Evolutionary conservation across 2,329 filamentous ascomycete genomes (phyloP), one percentile per base, ranked within the genome.

Genomic region (Fusarium sp.): DNA sequence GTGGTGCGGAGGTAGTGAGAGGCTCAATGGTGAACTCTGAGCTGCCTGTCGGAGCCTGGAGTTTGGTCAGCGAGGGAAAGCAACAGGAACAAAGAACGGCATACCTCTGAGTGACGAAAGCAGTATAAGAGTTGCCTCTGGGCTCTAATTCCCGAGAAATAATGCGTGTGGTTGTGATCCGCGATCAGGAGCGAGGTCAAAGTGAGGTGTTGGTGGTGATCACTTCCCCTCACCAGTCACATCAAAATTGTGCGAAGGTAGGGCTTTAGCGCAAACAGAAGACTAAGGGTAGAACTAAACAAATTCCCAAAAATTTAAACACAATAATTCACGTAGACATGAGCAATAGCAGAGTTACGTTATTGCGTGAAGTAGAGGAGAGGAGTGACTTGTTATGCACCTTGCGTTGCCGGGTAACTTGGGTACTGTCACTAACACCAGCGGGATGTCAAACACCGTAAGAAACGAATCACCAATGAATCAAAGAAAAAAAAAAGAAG

Each of bases 331-430:
- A 16, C 9, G 2, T 16, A 10, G 36, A n/a, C 9, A 2, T 18
- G 20, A 18, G 13, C 6, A n/a, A 23, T 10, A 4, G 14, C 16
- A 2, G 16, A 51, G 23, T 59, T 16, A 1, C 3, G 18, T 4
- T 11, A 8, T 10, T 18, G n/a, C 29, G 27, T n/a, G 31, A 18
- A 11, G 31, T 6, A 13, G 6, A 11, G 14, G 16, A 58, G 14
- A 11, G 14, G 1, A 34, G 6, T 38, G 27, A 16, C n/a, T 2
- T 58, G 18, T 46, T 44, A 25, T 58, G 23, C 51, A n/a, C 10
- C 11, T 31, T 11, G 11, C 25, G 62, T 69, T 69, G 66, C 66
- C n/a, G 27, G 50, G 58, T 54, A 38, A 68, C 61, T 55, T 18
- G 23, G n/a, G 33, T 23, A 14, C 16, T 38, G 16, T 5, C 58